phyloP scores from a whole-genome alignment of 225 moss, liverwort and hornwort genomes.

The Pseudoscleropodium purum region DNA sequence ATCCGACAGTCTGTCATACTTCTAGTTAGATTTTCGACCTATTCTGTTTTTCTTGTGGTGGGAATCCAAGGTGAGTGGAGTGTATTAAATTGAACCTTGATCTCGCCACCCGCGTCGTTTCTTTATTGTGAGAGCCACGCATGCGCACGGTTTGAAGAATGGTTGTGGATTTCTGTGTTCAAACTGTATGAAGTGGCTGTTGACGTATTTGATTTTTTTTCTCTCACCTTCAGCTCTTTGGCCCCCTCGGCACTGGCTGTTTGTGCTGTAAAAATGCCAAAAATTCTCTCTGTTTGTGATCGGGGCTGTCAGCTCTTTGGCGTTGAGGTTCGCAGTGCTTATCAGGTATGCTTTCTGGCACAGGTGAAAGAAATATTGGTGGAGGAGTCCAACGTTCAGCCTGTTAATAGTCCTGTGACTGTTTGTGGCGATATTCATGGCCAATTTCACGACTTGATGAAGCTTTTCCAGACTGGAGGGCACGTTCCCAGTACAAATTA shows the following conservation, averaged over 20 bases:
- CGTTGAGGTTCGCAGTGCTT: neutral
- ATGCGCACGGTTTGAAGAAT: neutral
- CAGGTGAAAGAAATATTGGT: conserved; percentile 99
- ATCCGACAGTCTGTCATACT: neutral
- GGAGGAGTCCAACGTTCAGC: conserved; percentile 99
- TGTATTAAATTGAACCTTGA: neutral
- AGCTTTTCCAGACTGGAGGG: conserved; percentile 98
- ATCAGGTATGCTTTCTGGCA: neutral
- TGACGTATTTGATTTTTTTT: neutral
- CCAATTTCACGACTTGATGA: conserved; percentile 99
- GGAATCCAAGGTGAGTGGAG: neutral
- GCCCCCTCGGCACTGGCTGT: neutral
- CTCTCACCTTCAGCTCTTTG: neutral
- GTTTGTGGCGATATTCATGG: conserved; percentile 99
- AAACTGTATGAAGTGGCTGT: neutral
- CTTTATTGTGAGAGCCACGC: neutral
- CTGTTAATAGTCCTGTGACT: conserved; percentile 99
- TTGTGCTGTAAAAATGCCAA: neutral
- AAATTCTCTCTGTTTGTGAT: neutral
- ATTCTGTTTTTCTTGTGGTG: neutral
- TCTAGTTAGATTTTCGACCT: neutral
- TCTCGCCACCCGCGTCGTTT: neutral
- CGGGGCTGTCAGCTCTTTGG: neutral
- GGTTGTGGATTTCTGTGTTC: neutral
- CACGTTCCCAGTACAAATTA: conserved; percentile 94